A percentile compares a stretch with the other conserved stretches of the same genome.
phyloP scores from a whole-genome alignment of 495 filamentous ascomycete species.

The Ascodesmis nigricans region DNA sequence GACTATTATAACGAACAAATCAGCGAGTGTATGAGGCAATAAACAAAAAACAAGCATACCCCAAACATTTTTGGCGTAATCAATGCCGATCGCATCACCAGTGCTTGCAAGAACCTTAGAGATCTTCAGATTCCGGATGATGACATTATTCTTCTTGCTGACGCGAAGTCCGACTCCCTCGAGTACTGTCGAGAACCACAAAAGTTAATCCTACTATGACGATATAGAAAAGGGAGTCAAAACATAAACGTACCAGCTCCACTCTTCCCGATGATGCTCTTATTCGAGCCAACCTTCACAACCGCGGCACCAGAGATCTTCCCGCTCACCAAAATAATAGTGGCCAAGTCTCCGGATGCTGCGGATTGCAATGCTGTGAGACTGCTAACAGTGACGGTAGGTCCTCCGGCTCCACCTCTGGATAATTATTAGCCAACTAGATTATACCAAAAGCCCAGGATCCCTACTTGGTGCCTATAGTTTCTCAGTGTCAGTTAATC shows the following conservation, averaged over 20 bases:
- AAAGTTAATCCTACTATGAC: too few relatives aligned
- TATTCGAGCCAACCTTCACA: conserved; percentile 33
- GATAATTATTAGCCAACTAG: conserved; percentile 5
- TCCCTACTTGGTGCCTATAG: too few relatives aligned
- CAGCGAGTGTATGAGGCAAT: not conserved
- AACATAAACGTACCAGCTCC: conserved; percentile 4
- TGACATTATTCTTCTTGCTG: conserved; percentile 32
- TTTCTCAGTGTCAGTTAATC: too few relatives aligned
- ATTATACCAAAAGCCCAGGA: too few relatives aligned
- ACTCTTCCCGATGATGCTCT: conserved; percentile 31
- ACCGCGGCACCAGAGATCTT: conserved; percentile 27
- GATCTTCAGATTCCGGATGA: conserved; percentile 40
- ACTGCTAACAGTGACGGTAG: conserved; percentile 34
- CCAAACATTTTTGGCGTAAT: conserved; percentile 38
- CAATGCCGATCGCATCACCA: conserved; percentile 39
- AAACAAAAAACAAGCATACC: not conserved
- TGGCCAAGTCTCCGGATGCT: conserved; percentile 25
- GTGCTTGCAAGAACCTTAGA: conserved; percentile 35
- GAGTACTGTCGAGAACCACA: conserved; percentile 17
- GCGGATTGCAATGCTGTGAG: conserved; percentile 32
- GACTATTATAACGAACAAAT: conserved; percentile 14
- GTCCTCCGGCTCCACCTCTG: conserved; percentile 35
- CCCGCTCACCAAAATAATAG: conserved; percentile 30
- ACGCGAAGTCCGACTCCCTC: conserved; percentile 29
- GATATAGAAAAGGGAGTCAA: too few relatives aligned